Evolutionary conservation across 495 filamentous ascomycete species (phyloP), one percentile per base, ranked within the genome.

Genomic region (Penicillium coprophilum): DNA sequence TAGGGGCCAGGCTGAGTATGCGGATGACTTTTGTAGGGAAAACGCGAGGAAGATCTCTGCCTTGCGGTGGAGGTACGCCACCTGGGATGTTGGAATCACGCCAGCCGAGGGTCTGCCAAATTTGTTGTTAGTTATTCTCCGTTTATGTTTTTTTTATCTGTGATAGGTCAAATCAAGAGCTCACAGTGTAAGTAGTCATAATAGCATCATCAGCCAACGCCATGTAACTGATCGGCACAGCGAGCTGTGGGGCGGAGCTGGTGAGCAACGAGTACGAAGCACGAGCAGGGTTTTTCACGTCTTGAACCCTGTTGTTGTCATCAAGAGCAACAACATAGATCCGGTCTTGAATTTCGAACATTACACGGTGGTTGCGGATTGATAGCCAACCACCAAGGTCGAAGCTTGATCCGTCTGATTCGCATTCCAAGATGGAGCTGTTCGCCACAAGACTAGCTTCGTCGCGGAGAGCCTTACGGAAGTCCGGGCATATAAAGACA

Each of bases 311-410:
- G 39, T 73, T 63, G 11, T 66, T 36, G 28, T 74, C 66, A 51
- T 74, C 66, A 4, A 76, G 65, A 1, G 68, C 67, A 19, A 76
- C 64, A 27, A 76, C 46, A 53, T 74, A 76, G 12, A 68, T 59
- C 9, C 69, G 64, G 30, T 74, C 70, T 56, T 76, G 63, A n/a
- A 73, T 70, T 50, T 76, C 73, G 24, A 74, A 73, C 70, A 74
- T 72, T n/a, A 76, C 6, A 13, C 71, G 73, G 53, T 72, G 70
- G 50, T 76, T 71, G 44, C 66, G 71, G 30, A 76, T 64, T 1
- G 73, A 68, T 44, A 76, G 47, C 73, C 73, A 76, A 4, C 73
- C 73, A 24, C 73, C 73, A 2, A 74, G 61, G 27, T 76, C 73
- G 45, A 74, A 74, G 34, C 53, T 61, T 12, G 64, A 53, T 0